A percentile compares a stretch with the other conserved stretches of the same genome.
phyloP scores from a whole-genome alignment of 345 rosid genomes.

The Alliaria petiolata region DNA sequence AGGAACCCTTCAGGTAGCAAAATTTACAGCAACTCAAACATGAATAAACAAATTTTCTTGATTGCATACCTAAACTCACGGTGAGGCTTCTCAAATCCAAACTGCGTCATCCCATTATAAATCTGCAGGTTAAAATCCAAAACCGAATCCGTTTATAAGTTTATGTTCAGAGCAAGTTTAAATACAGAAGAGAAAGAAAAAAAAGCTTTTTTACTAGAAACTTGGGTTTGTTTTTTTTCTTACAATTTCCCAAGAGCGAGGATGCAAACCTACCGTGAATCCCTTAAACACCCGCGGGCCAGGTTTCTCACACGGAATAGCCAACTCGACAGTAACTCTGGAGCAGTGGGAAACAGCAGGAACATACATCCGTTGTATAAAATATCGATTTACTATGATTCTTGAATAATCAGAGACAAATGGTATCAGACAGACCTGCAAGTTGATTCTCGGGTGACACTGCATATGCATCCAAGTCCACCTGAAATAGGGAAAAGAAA shows the following conservation, averaged over 20 bases:
- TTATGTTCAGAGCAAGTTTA: neutral
- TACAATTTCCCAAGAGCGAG: conserved; percentile 93
- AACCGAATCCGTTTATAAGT: neutral
- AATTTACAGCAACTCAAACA: neutral
- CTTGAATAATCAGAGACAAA: neutral
- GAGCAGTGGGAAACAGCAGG: conserved; percentile 21
- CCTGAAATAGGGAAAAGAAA: conserved; percentile 39
- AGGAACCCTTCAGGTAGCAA: neutral
- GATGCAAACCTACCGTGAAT: conserved; percentile 95
- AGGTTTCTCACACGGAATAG: conserved; percentile 78
- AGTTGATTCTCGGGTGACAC: conserved; percentile 60
- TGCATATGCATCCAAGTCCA: conserved; percentile 88
- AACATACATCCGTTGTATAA: neutral
- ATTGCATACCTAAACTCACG: conserved; percentile 56
- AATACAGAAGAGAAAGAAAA: neutral
- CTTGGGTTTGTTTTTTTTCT: conserved; percentile 26
- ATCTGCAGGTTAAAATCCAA: conserved; percentile 43
- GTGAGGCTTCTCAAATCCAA: conserved; percentile 62
- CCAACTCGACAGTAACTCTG: conserved; percentile 75
- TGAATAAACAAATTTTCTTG: neutral
- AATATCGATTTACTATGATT: neutral
- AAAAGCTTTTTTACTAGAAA: neutral
- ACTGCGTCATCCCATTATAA: conserved; percentile 85
- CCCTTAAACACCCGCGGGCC: conserved; percentile 81
- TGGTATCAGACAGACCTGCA: conserved; percentile 63